A percentile compares a stretch with the other conserved stretches of the same genome.
Conservation (phyloP, 495 filamentous ascomycete species). For the Apiosordaria backusii region DNA sequence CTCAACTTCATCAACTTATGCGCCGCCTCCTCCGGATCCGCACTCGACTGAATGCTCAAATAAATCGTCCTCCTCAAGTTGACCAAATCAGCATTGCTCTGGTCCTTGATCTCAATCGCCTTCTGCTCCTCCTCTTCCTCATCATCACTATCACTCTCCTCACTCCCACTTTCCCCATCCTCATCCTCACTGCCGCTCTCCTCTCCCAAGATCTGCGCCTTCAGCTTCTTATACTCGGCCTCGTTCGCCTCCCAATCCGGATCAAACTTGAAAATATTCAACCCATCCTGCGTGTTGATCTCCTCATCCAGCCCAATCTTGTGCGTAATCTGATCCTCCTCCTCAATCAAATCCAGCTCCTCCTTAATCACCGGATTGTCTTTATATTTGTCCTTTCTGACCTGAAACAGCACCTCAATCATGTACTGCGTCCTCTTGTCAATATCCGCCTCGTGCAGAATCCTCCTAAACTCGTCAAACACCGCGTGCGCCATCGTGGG, state of each 20-base stretch:
- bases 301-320: constrained; percentile 72
- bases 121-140: constrained; percentile 66
- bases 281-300: constrained; percentile 72
- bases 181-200: constrained; percentile 74
- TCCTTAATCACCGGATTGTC: constrained; percentile 87
- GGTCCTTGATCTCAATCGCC: constrained; percentile 91
- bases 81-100: constrained; percentile 91
- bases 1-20: constrained; percentile 94
- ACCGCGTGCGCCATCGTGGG: constrained; percentile 77
- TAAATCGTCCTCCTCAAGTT: constrained; percentile 94
- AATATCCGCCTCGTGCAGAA: constrained; percentile 91
- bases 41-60: constrained; percentile 91
- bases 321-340: constrained; percentile 97
- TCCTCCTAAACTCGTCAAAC: constrained; percentile 92
- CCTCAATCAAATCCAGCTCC: constrained; percentile 91
- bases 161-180: constrained; percentile 66
- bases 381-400: constrained; percentile 94
- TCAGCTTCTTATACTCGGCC: constrained; percentile 80
- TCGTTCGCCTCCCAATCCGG: constrained; percentile 87
- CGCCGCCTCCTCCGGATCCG: constrained; percentile 90
- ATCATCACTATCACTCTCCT: constrained; percentile 65
- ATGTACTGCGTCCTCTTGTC: constrained; percentile 97
- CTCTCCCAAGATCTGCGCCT: constrained; percentile 92
- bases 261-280: constrained; percentile 97
- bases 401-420: constrained; percentile 97